Conservation (phyloP, 768 basidiomycete genomes). For the Sistotremastrum niveocremeum region DNA sequence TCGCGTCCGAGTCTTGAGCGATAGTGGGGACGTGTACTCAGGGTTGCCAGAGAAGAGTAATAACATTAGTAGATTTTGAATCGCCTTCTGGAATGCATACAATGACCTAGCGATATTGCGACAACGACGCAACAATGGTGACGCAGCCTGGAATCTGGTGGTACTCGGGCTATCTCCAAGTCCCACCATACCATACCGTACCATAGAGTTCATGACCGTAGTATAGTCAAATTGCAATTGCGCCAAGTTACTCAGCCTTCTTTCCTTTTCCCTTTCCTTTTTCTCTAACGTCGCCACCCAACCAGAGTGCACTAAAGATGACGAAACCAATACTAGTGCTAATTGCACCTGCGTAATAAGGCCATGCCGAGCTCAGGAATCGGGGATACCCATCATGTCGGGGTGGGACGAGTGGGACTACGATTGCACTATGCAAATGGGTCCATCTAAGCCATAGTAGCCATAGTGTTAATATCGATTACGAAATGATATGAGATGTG, state of each 20-base stretch:
- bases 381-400: slow-evolving; percentile 92
- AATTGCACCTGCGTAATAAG: slow-evolving; percentile 85
- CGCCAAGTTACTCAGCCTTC: slow-evolving; percentile 12
- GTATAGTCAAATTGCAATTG: too few relatives aligned
- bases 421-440: slow-evolving; percentile 58
- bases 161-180: too few relatives aligned
- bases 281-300: slow-evolving; percentile 56
- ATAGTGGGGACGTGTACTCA: too few relatives aligned
- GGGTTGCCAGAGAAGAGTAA: too few relatives aligned
- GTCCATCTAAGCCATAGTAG: slow-evolving; percentile 38
- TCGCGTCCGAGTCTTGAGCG: too few relatives aligned
- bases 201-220: too few relatives aligned
- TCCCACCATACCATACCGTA: too few relatives aligned
- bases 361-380: slow-evolving; percentile 92
- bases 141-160: too few relatives aligned
- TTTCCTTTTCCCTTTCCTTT: slow-evolving; percentile 42
- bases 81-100: too few relatives aligned
- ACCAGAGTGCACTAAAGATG: slow-evolving; percentile 77
- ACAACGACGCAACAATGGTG: too few relatives aligned
- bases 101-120: too few relatives aligned
- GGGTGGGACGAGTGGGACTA: slow-evolving; percentile 82
- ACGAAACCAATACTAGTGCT: slow-evolving; percentile 80
- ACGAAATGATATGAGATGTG: background rate
- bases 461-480: slow-evolving; percentile 1
- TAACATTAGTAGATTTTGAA: too few relatives aligned